These are phyloP conservation scores for Monosporascus sp. DNA, from an alignment of 2,329 filamentous ascomycete genomes.

Conservation along the genomic window DNA sequence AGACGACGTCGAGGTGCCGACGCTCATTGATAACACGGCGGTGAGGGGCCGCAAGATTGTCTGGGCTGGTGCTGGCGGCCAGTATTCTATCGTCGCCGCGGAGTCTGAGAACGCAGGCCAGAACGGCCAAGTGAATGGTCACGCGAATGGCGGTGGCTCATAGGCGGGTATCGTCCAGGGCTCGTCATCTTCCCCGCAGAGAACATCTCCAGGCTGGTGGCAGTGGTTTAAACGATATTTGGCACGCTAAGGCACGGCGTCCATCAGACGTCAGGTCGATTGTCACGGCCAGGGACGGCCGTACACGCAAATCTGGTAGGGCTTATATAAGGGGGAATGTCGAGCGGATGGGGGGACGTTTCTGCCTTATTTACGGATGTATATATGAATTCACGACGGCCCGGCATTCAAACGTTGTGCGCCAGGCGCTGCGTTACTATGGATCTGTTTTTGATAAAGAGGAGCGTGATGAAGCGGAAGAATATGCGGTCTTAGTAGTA, in stretches of 20 bases:
- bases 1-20: conserved; percentile 61
- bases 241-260: not conserved
- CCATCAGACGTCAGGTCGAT: not conserved
- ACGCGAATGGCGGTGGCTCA: not conserved
- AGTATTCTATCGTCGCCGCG: not conserved
- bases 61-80: not conserved
- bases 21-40: conserved; percentile 19
- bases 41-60: not conserved
- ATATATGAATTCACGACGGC: not conserved
- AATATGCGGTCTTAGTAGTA: not conserved
- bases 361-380: not conserved
- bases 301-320: not conserved
- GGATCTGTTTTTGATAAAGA: too few relatives aligned
- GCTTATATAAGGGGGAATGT: not conserved
- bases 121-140: not conserved
- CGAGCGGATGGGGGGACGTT: not conserved
- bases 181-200: too few relatives aligned
- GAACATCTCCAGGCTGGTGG: too few relatives aligned
- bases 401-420: not conserved
- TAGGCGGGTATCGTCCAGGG: not conserved
- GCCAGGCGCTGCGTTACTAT: not conserved
- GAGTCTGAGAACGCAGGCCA: not conserved
- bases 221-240: not conserved
- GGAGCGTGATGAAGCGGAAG: too few relatives aligned
- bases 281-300: not conserved